Evolutionary conservation across 495 filamentous ascomycete genomes (phyloP), one percentile per base, ranked within the genome.

Genomic region (Margaritispora aquatica): DNA sequence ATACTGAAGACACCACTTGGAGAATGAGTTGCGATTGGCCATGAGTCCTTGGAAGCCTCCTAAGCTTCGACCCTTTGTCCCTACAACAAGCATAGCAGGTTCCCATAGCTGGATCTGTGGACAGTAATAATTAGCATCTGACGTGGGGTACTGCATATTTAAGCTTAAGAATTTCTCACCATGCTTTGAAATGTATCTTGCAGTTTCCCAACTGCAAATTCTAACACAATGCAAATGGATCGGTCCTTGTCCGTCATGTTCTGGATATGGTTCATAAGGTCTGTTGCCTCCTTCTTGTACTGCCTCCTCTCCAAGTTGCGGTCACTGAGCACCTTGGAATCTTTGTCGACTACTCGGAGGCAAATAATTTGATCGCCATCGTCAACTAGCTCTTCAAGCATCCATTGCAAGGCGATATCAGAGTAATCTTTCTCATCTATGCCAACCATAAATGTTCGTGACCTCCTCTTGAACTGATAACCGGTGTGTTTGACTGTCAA

Each of bases 361-460:
- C 94, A 98, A 31, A 98, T 86, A 54, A 98, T 89, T 73, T 97
- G 90, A 68, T 98, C 94, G 11, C 95, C 94, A 71, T 97, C 94
- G 66, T 97, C 93, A 21, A 97, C 92, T 62, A 97, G 77, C 68
- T 96, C 92, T 67, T 95, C 90, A 26, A 98, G 81, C 50, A 97
- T 80, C 91, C 92, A 98, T 69, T 95, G 85, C 13, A 98, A 78
- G 9, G 94, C 94, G 74, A 90, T 95, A 51, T 97, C 92, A 20
- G 93, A 96, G 73, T 97, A 97, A 57, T 90, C 85, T 65, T 97
- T 94, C 68, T 95, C 88, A 71, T 98, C 94, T 27, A 91, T 90
- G 1, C 94, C 94, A 54, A 92, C 93, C 65, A 97, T 83, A 69
- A 97, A 97, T 1, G 92, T 97, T 41, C 93, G 83, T 10, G 91